These are phyloP conservation scores for Quercus mongolica DNA, from an alignment of 306 rosid species.

Conservation along the genomic window DNA sequence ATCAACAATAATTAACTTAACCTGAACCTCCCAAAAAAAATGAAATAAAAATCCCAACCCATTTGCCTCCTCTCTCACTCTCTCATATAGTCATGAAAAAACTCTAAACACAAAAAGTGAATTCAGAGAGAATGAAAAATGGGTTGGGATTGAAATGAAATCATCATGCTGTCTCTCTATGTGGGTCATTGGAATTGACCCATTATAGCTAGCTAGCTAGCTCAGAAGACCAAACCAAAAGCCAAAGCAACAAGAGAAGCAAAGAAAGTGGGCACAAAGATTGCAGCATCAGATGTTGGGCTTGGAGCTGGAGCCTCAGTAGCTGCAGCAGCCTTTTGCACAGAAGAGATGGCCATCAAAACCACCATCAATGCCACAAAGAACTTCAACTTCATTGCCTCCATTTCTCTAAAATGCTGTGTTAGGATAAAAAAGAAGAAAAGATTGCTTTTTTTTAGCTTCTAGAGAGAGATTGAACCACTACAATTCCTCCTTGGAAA, in stretches of 20 bases:
- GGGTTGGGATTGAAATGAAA: background rate
- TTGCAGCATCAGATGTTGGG: constrained; percentile 41
- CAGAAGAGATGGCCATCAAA: constrained; percentile 29
- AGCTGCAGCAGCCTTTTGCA: constrained; percentile 24
- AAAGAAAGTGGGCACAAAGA: constrained; percentile 32
- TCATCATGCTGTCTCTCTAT: background rate
- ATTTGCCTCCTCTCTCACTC: background rate
- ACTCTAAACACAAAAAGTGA: background rate
- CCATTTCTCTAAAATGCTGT: constrained; percentile 18
- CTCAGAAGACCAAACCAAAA: constrained; percentile 34
- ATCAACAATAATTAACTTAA: constrained; percentile 9
- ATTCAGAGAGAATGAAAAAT: constrained; percentile 2
- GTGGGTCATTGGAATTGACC: constrained; percentile 5
- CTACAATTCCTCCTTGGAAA: background rate
- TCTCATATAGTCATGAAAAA: background rate
- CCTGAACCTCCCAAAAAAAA: constrained; percentile 4
- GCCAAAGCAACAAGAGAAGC: constrained; percentile 39
- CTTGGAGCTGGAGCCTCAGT: constrained; percentile 45
- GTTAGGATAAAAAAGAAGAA: too few relatives aligned
- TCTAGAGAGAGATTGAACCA: background rate
- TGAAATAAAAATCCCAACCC: background rate
- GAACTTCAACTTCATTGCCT: constrained; percentile 38
- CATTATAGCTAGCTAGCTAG: background rate
- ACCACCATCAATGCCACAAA: constrained; percentile 26
- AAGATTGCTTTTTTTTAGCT: background rate